Evolutionary conservation across 2,329 filamentous ascomycete genomes (phyloP).

Genomic region (Cladosporium velox): DNA sequence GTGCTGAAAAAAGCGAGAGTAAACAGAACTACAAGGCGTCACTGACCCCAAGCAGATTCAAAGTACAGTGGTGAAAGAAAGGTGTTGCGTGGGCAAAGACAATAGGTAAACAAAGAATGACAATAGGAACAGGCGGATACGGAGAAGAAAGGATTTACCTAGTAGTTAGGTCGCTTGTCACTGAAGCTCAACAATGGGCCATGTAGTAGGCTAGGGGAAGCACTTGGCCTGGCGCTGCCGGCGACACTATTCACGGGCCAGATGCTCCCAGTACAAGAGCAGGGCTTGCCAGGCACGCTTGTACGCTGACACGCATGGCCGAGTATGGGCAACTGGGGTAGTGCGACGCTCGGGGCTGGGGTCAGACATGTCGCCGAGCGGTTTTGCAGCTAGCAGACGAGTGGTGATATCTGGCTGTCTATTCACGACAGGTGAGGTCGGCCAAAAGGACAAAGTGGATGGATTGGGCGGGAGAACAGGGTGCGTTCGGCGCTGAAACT

Average conservation of each 20-base stretch:
- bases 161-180: constrained; percentile 1
- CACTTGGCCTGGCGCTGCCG: constrained; percentile 3
- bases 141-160: constrained; percentile 11
- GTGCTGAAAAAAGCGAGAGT: constrained; percentile 12
- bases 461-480: not conserved
- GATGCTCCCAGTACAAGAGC: not conserved
- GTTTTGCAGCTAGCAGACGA: not conserved
- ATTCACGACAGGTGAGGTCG: constrained; percentile 1
- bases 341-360: constrained; percentile 1
- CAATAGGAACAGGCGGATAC: not conserved
- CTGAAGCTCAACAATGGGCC: constrained; percentile 2
- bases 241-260: constrained; percentile 11
- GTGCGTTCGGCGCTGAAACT: constrained; percentile 4
- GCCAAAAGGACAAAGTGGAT: not conserved
- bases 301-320: constrained; percentile 4
- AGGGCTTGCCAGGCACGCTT: not conserved
- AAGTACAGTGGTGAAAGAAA: constrained; percentile 4
- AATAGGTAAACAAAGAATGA: constrained; percentile 14
- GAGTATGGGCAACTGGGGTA: constrained; percentile 11
- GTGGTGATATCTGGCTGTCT: constrained; percentile 1
- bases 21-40: constrained; percentile 8
- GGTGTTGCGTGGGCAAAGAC: not conserved
- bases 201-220: constrained; percentile 2
- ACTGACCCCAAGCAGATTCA: constrained; percentile 5
- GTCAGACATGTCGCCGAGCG: constrained; percentile 13